Base-by-base conservation (phyloP, 2,329 filamentous ascomycete species). In the Xylariaceae sp. region DNA sequence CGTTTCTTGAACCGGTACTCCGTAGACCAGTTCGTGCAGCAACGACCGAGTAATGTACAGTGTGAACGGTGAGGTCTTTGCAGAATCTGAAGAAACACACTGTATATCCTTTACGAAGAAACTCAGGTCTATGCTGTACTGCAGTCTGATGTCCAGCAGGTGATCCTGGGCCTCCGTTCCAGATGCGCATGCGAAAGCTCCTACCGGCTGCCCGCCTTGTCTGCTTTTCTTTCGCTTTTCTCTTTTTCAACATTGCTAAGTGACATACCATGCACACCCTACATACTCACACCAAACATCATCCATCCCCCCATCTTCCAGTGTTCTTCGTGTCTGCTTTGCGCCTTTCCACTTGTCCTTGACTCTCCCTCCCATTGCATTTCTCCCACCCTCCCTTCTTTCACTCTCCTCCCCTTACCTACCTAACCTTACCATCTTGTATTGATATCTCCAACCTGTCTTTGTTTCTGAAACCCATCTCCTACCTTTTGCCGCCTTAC, bases 231-330 rank as follows among this genome's bases (percentile, higher is more conserved):
- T 37, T 41, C 40, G 47, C 49, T 47, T 42, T 46, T 48, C 42
- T 33, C 50, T 44, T 41, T 48, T n/a, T n/a, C n/a, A n/a, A n/a
- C n/a, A n/a, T n/a, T n/a, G n/a, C n/a, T n/a, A n/a, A n/a, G n/a
- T n/a, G n/a, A n/a, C n/a, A n/a, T n/a, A n/a, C n/a, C n/a, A n/a
- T n/a, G n/a, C 50, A 24, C 21, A 24, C 43, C 48, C 46, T 49
- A 49, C 37, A 45, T 52, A 49, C 53, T 53, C 51, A 51, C 51
- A 55, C 47, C 48, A 51, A 42, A n/a, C 52, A 52, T 53, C 50
- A 24, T 24, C 38, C 50, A 41, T 44, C 41, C 40, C 11, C 21
- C 11, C 21, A 24, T 6, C 21, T 24, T 24, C 11, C 11, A n/a
- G n/a, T 24, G 21, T 24, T 24, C 11, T 24, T 11, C 21, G 21